Base-by-base conservation (phyloP, 2,329 filamentous ascomycete genomes). In the Trichoderma pleuroti region DNA sequence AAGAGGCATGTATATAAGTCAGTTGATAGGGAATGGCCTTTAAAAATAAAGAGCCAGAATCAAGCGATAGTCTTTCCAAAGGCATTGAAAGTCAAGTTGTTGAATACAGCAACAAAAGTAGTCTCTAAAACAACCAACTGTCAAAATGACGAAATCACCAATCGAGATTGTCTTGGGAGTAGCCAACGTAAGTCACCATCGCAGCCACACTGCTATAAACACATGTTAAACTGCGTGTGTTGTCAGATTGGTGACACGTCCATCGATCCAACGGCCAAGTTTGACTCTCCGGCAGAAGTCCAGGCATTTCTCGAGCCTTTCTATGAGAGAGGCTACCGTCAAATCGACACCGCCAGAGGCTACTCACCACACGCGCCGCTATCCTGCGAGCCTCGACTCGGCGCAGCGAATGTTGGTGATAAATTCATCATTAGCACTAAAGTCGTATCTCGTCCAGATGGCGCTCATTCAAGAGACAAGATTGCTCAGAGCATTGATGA, bases 401-500 rank as follows among this genome's bases (percentile, higher is more conserved):
- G 77, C 0, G 73, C 70, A 6, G 77, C 70, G 26, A 72, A 64
- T 1, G 78, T 77, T 0, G 77, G 75, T 0, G 73, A 77, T 5
- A 70, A 73, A 4, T 81, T 82, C 63, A 63, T 56, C 1, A 77
- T 83, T 12, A 76, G 81, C 70, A 81, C 80, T 24, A 83, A 83
- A 70, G 76, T 81, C n/a, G 32, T 62, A 11, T 76, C 75, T 1
- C 24, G 64, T 11, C 57, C 56, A 5, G 74, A 76, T 1, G 78
- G 78, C 4, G 69, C 71, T 11, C 80, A 82, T 59, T 69, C 71
- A 8, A 76, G 76, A 9, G 72, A 72, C n/a, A 76, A 78, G 2
- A 71, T 83, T 21, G 70, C 75, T 2, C 63, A 73, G 10, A 77
- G 76, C 42, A 76, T 83, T 18, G 71, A 80, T 11, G 72, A 70